phyloP scores from a whole-genome alignment of 139 green algal genomes.

The Gonium pectorale region DNA sequence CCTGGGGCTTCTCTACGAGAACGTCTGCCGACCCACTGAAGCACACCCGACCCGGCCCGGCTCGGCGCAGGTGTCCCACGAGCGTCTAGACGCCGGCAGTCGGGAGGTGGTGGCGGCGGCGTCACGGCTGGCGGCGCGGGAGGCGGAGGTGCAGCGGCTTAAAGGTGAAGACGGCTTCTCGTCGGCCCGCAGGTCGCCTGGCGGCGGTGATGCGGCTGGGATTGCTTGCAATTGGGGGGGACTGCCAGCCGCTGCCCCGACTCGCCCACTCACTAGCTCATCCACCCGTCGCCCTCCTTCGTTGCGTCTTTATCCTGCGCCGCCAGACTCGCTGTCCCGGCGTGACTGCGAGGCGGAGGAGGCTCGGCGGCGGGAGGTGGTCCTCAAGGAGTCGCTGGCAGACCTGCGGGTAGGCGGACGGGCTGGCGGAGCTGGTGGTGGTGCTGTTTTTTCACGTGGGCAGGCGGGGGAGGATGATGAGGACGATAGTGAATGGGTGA shows the following conservation, averaged over 20 bases:
- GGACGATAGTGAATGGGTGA: too few relatives aligned
- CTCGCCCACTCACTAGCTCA: too few relatives aligned
- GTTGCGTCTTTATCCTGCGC: neutral
- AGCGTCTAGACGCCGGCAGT: neutral
- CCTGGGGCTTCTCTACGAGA: too few relatives aligned
- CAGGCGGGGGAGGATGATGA: too few relatives aligned
- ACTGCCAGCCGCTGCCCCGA: too few relatives aligned
- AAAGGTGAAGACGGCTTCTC: neutral
- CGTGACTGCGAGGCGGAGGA: conserved; percentile 45
- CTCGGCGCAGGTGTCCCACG: neutral
- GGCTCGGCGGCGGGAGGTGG: conserved; percentile 17
- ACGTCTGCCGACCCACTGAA: too few relatives aligned
- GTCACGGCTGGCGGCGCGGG: neutral
- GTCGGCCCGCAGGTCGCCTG: neutral
- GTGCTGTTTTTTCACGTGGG: neutral
- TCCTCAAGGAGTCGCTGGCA: conserved; percentile 17
- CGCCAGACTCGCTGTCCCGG: conserved; percentile 1
- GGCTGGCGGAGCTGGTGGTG: neutral
- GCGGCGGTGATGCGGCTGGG: too few relatives aligned
- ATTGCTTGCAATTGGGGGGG: too few relatives aligned
- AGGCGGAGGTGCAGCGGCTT: conserved; percentile 24
- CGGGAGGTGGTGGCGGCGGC: conserved; percentile 28
- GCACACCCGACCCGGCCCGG: too few relatives aligned
- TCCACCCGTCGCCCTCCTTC: neutral
- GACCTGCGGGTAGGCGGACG: conserved; percentile 42